These are phyloP conservation scores for Trametes pubescens DNA, from an alignment of 1,284 basidiomycete genomes.

Conservation along the genomic window DNA sequence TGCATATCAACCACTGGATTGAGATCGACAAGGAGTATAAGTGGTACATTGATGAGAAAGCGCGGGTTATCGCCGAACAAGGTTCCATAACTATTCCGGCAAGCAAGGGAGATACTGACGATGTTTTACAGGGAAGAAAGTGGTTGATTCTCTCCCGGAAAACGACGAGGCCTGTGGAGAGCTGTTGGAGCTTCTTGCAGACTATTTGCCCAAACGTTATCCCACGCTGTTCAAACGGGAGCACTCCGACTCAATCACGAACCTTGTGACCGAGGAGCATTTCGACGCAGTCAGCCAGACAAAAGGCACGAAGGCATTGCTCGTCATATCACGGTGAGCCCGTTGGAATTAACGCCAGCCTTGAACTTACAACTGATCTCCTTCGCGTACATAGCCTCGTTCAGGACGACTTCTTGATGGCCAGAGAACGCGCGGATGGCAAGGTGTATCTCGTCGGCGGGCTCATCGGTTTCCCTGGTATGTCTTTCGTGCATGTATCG, in stretches of 20 bases:
- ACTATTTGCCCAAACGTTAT: constrained; percentile 49
- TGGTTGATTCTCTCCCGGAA: constrained; percentile 49
- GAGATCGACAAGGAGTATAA: constrained; percentile 51
- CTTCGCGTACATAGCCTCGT: constrained; percentile 40
- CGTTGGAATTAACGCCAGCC: too few species aligned
- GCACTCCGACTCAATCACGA: constrained; percentile 43
- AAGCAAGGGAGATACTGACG: constrained; percentile 3
- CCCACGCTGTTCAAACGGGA: constrained; percentile 46
- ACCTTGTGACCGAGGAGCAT: constrained; percentile 45
- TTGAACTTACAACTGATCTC: not conserved
- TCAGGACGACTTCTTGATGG: constrained; percentile 53
- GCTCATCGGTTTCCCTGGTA: constrained; percentile 49
- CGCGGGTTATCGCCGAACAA: constrained; percentile 45
- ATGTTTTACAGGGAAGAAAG: constrained; percentile 41
- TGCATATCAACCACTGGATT: constrained; percentile 53
- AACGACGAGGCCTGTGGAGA: constrained; percentile 50
- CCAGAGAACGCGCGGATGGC: constrained; percentile 46
- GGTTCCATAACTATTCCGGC: constrained; percentile 27
- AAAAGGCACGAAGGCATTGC: constrained; percentile 45
- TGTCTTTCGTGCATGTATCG: not conserved
- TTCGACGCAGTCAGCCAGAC: constrained; percentile 31
- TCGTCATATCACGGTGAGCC: constrained; percentile 37
- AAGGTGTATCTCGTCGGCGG: constrained; percentile 50
- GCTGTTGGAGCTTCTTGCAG: constrained; percentile 46
- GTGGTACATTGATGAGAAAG: constrained; percentile 50